A percentile compares a stretch with the other conserved stretches of the same genome.
Conservation (phyloP, 2,329 filamentous ascomycete genomes). For the Colletotrichum noveboracense region DNA sequence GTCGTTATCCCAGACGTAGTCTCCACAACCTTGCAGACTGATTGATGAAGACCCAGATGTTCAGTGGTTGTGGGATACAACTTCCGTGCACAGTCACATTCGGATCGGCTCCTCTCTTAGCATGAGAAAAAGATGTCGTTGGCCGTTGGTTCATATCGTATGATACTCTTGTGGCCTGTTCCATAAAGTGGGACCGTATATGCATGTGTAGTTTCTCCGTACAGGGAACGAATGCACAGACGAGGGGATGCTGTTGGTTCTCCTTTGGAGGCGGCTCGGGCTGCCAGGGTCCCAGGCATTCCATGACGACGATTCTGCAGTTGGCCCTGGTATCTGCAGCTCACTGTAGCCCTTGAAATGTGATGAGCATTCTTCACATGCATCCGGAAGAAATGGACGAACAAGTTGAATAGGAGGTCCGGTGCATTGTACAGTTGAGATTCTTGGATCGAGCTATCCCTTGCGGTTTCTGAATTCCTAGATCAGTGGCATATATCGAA, state of each 20-base stretch:
- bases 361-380: neutral
- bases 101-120: neutral
- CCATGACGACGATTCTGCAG: neutral
- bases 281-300: neutral
- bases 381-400: neutral
- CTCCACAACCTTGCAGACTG: neutral
- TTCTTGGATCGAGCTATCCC: accelerated
- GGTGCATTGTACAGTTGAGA: neutral
- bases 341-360: neutral
- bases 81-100: neutral
- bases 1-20: neutral
- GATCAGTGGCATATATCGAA: neutral
- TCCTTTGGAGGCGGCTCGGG: neutral
- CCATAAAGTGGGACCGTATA: neutral
- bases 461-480: neutral
- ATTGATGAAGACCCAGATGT: neutral
- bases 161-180: neutral
- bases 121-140: neutral
- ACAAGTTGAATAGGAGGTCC: neutral
- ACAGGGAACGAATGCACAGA: neutral
- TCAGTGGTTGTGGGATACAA: neutral
- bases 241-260: neutral
- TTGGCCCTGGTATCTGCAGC: neutral
- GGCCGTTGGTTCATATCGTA: neutral
- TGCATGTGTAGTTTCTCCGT: neutral